phyloP scores from a whole-genome alignment of 2,329 filamentous ascomycete genomes.

The Herpotrichia juniperi region DNA sequence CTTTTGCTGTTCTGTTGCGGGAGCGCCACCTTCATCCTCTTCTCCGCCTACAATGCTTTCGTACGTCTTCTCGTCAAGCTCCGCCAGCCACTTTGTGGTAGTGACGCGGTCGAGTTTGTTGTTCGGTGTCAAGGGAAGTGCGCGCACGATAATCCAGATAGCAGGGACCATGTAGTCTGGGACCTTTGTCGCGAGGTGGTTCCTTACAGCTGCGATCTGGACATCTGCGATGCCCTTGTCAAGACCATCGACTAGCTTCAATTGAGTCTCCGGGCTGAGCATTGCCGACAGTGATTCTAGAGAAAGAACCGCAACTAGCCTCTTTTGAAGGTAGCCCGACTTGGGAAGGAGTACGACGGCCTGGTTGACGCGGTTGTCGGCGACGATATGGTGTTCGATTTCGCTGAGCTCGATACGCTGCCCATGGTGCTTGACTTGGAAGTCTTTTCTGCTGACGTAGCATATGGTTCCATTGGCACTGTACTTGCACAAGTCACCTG shows the following conservation, averaged over 20 bases:
- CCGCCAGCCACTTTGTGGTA: conserved; percentile 12
- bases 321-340: conserved; percentile 14
- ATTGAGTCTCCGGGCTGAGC: conserved; percentile 22
- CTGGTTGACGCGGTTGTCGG: conserved; percentile 12
- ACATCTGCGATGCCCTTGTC: conserved; percentile 8
- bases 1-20: conserved; percentile 16
- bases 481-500: conserved; percentile 51
- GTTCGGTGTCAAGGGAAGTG: conserved; percentile 21
- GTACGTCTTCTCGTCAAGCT: conserved; percentile 14
- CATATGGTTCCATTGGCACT: conserved; percentile 42
- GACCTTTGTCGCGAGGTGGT: conserved; percentile 15
- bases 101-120: conserved; percentile 31
- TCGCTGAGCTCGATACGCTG: conserved; percentile 51
- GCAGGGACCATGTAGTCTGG: conserved; percentile 26
- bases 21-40: conserved; percentile 12
- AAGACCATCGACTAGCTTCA: conserved; percentile 23
- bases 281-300: conserved; percentile 8
- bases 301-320: conserved; percentile 18
- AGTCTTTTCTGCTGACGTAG: conserved; percentile 50
- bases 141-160: conserved; percentile 37
- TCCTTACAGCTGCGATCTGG: conserved; percentile 7
- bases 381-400: conserved; percentile 42
- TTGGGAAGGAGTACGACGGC: conserved; percentile 14
- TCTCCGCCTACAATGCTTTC: conserved; percentile 11
- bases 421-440: conserved; percentile 48